Conservation (phyloP, 257 asterid species). For the Lycium barbarum region DNA sequence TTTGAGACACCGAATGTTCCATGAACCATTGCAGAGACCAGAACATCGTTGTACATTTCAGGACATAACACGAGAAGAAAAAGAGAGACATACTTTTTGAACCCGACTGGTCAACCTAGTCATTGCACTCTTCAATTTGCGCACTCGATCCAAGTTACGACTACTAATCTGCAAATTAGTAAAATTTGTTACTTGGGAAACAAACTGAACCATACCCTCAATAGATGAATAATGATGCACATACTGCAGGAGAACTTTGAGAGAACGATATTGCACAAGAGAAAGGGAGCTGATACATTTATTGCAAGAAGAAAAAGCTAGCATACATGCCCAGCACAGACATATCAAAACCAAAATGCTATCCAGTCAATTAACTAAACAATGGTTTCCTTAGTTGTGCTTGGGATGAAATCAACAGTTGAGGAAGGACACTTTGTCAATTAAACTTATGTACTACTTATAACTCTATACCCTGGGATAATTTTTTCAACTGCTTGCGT, state of each 20-base stretch:
- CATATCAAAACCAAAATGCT: neutral
- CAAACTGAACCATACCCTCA: neutral
- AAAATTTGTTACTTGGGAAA: neutral
- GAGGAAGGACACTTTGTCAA: too few relatives aligned
- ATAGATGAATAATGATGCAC: neutral
- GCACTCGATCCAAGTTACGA: slow-evolving; percentile 87
- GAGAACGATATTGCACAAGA: neutral
- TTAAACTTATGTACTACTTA: neutral
- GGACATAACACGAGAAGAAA: neutral
- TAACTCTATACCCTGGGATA: neutral
- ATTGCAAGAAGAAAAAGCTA: neutral
- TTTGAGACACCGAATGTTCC: neutral
- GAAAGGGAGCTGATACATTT: neutral
- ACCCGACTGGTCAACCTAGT: slow-evolving; percentile 84
- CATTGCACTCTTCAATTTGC: slow-evolving; percentile 82
- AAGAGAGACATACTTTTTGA: slow-evolving; percentile 63
- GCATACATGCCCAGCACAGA: neutral
- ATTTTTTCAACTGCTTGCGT: neutral
- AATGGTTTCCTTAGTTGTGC: neutral
- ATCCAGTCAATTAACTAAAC: neutral
- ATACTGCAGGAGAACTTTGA: neutral
- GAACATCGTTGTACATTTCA: neutral
- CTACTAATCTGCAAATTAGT: slow-evolving; percentile 68
- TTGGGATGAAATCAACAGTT: too few relatives aligned
- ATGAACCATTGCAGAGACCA: neutral